These are phyloP conservation scores for Suillus placidus DNA, from an alignment of 768 basidiomycete genomes.

Conservation along the genomic window DNA sequence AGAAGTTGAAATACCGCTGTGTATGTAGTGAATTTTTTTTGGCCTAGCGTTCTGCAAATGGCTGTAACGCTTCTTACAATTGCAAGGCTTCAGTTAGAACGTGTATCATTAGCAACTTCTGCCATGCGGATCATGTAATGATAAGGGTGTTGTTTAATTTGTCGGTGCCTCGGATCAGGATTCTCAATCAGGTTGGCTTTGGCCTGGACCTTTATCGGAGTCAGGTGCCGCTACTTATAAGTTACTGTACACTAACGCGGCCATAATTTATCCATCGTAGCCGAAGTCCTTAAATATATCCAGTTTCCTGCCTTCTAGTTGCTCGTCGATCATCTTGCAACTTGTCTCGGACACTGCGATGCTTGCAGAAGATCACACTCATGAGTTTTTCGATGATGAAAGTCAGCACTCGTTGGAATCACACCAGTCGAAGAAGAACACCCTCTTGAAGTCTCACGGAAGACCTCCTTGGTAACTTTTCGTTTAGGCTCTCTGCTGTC, in stretches of 20 bases:
- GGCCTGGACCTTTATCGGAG: not conserved
- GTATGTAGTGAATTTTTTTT: too few species aligned
- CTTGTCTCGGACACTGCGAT: slow-evolving; percentile 17
- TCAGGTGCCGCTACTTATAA: not conserved
- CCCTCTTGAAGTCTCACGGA: slow-evolving; percentile 79
- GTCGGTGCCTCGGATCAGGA: not conserved
- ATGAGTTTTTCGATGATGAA: slow-evolving; percentile 26
- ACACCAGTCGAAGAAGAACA: slow-evolving; percentile 60
- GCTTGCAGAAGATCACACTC: slow-evolving; percentile 29
- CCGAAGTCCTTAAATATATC: slow-evolving; percentile 36
- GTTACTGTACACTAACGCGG: not conserved
- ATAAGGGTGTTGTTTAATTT: not conserved
- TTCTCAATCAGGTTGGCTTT: not conserved
- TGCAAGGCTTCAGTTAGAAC: not conserved
- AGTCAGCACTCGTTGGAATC: slow-evolving; percentile 21
- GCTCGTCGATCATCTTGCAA: not conserved
- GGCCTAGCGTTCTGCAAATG: too few species aligned
- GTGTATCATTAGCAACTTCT: not conserved
- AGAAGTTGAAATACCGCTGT: too few species aligned
- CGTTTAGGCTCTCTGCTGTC: slow-evolving; percentile 7
- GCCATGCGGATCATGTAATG: not conserved
- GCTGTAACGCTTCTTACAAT: not conserved
- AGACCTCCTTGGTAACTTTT: slow-evolving; percentile 74
- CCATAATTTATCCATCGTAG: slow-evolving; percentile 17
- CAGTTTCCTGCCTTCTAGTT: slow-evolving; percentile 4